Evolutionary conservation across 345 rosid genomes (phyloP).

Genomic region (Gossypioides kirkii): DNA sequence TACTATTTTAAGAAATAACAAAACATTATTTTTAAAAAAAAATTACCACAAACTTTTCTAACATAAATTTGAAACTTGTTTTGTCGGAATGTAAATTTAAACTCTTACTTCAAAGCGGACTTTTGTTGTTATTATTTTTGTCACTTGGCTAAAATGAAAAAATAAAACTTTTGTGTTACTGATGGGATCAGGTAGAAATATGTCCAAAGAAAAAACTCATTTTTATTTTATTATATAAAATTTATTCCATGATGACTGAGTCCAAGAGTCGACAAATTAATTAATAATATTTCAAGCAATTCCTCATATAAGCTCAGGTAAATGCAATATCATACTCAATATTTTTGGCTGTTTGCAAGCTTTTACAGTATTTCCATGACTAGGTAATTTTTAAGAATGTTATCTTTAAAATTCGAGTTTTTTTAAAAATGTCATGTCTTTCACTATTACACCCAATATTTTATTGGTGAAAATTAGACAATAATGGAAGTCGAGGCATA

Average conservation of each 20-base stretch:
- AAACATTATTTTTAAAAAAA: background rate
- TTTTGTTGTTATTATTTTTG: conserved; percentile 21
- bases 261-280: background rate
- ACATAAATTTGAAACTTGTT: conserved; percentile 1
- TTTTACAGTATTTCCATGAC: too few relatives aligned
- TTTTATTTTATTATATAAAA: background rate
- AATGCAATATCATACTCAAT: too few relatives aligned
- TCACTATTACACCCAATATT: too few relatives aligned
- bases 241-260: too few relatives aligned
- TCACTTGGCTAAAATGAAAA: conserved; percentile 13
- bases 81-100: conserved; percentile 17
- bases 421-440: too few relatives aligned
- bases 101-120: conserved; percentile 21
- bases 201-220: background rate
- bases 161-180: background rate
- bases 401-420: too few relatives aligned
- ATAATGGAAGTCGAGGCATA: too few relatives aligned
- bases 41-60: background rate
- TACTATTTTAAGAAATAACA: background rate
- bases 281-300: background rate
- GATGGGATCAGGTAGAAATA: conserved; percentile 7
- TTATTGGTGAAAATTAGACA: too few relatives aligned
- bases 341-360: too few relatives aligned
- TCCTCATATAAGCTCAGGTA: background rate
- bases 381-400: too few relatives aligned